Percentiles rank a stretch among this genome's conserved stretches.
Evolutionary conservation across 371 early-diverging fungal species (phyloP).

Genomic region (Phascolomyces articulosus): DNA sequence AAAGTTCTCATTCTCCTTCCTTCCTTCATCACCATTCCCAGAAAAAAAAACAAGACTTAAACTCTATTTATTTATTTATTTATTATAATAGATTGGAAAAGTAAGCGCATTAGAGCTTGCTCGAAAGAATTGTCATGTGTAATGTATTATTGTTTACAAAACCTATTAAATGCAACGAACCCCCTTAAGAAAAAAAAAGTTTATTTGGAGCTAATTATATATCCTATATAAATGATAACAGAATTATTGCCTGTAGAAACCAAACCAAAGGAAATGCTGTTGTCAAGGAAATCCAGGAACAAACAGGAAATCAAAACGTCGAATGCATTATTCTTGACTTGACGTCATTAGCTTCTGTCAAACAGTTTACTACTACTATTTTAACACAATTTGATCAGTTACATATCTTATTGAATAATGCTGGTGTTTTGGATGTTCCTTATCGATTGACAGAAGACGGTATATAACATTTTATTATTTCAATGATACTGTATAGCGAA

Average conservation of each 20-base stretch:
- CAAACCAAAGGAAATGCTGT: conserved; percentile 44
- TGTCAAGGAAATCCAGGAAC: conserved; percentile 54
- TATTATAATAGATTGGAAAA: conserved; percentile 60
- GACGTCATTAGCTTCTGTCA: conserved; percentile 55
- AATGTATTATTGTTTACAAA: conserved; percentile 15
- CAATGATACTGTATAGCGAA: no score
- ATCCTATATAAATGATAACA: no score
- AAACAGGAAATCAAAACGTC: conserved; percentile 56
- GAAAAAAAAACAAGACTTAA: no score
- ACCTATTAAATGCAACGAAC: no score
- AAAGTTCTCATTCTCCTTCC: neutral
- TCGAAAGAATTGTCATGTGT: conserved; percentile 59
- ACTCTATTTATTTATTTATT: no score
- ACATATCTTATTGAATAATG: conserved; percentile 68
- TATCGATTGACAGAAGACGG: conserved; percentile 67
- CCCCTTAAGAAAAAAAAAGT: no score
- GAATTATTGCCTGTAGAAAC: conserved; percentile 64
- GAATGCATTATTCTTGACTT: conserved; percentile 65
- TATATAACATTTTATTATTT: no score
- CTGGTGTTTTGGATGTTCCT: conserved; percentile 80
- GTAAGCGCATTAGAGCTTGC: conserved; percentile 63
- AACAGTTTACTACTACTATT: conserved; percentile 56
- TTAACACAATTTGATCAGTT: conserved; percentile 46
- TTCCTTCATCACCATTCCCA: neutral
- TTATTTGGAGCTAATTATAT: no score